Evolutionary conservation across 2,329 filamentous ascomycete genomes (phyloP), one percentile per base, ranked within the genome.

Genomic region (Aspergillus novoparasiticus): DNA sequence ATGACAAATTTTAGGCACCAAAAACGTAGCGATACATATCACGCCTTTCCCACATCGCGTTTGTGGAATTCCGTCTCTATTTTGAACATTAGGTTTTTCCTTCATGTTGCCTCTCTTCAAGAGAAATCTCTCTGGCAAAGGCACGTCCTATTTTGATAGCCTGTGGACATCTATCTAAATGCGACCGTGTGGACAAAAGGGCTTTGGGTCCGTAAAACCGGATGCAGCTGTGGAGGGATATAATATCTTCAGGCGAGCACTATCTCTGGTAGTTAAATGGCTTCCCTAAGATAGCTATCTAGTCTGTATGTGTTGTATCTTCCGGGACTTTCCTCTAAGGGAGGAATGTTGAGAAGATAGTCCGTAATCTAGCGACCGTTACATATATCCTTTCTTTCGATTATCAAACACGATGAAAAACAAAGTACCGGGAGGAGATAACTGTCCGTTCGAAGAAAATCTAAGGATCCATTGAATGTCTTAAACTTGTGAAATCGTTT

Each of bases 81-180:
- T 41, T 9, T 10, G 39, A 19, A n/a, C 16, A n/a, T 10, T 41
- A 4, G 6, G 6, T 19, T 9, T 41, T n/a, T 4, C 34, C 3
- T 41, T 10, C 8, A 8, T 9, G 3, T 41, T 10, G 3, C 2
- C 4, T 9, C 9, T 0, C 6, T 1, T 41, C 2, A 9, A 9
- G 14, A 36, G 16, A 6, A 9, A 4, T 2, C 9, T 0, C 16
- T n/a, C 16, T n/a, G 6, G 19, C 8, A n/a, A n/a, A 2, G 2
- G 2, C 16, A 5, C 8, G 1, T 41, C 8, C 2, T 41, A 9
- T n/a, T 6, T 41, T 41, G 6, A 4, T 3, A 10, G 3, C 39
- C 39, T 4, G 6, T n/a, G 39, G 9, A n/a, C 14, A 9, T 10
- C n/a, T n/a, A n/a, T n/a, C 39, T 5, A 19, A 41, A n/a, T n/a